These are phyloP conservation scores for Ceratobasidium sp. DNA, from an alignment of 1,284 basidiomycete species.

Conservation along the genomic window DNA sequence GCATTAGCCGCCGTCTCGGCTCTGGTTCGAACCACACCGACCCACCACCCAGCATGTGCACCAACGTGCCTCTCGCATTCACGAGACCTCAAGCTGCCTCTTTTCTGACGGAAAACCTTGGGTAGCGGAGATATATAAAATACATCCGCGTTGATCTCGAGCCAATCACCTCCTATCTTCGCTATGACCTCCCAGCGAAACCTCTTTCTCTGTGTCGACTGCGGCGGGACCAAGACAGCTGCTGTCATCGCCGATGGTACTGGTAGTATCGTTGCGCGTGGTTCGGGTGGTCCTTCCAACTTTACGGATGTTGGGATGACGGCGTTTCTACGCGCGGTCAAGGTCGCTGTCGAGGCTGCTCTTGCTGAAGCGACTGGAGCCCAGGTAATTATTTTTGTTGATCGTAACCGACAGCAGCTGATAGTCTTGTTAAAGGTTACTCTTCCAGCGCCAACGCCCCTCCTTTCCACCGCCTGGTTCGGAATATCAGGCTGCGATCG, in stretches of 20 bases:
- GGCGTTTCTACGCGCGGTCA: slow-evolving; percentile 65
- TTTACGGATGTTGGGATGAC: slow-evolving; percentile 70
- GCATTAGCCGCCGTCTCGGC: slow-evolving; percentile 34
- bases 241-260: slow-evolving; percentile 69
- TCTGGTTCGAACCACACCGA: slow-evolving; percentile 31
- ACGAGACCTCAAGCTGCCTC: neutral
- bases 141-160: neutral
- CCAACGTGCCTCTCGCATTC: slow-evolving; percentile 22
- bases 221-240: slow-evolving; percentile 84
- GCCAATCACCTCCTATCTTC: neutral
- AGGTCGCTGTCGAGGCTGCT: slow-evolving; percentile 65
- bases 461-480: slow-evolving; percentile 71
- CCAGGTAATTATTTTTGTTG: slow-evolving; percentile 51
- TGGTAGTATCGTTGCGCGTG: slow-evolving; percentile 72
- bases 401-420: slow-evolving; percentile 18
- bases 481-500: slow-evolving; percentile 83
- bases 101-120: neutral
- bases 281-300: slow-evolving; percentile 74
- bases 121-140: neutral
- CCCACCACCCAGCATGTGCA: slow-evolving; percentile 26
- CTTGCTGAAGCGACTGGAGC: slow-evolving; percentile 59
- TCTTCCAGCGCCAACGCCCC: slow-evolving; percentile 6
- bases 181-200: neutral
- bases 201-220: slow-evolving; percentile 81
- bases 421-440: slow-evolving; percentile 51